phyloP scores from a whole-genome alignment of 345 rosid genomes.

The Atalantia buxifolia region DNA sequence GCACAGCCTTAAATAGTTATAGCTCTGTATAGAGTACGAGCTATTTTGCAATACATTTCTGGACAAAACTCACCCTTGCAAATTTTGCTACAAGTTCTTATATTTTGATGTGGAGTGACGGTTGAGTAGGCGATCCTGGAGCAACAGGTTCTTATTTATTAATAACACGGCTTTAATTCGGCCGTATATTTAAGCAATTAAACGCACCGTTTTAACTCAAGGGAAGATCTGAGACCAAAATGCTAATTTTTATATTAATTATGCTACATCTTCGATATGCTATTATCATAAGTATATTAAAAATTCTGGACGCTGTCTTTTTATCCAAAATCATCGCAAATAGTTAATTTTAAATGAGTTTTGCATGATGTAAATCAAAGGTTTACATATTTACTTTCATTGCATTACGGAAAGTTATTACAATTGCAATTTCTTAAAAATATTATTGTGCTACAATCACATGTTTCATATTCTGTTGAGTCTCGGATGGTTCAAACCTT shows the following conservation, averaged over 20 bases:
- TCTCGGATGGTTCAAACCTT: background rate
- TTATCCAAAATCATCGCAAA: background rate
- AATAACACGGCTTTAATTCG: too few species aligned
- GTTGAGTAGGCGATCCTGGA: too few species aligned
- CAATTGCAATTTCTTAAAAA: background rate
- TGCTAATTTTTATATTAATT: too few species aligned
- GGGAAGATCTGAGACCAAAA: background rate
- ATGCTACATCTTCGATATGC: background rate
- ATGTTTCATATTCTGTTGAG: background rate
- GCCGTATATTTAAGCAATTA: too few species aligned
- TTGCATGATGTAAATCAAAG: background rate
- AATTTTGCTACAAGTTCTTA: background rate
- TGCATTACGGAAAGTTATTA: background rate
- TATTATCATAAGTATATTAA: background rate
- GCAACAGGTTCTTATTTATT: too few species aligned
- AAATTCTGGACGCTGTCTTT: background rate
- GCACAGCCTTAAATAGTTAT: too few species aligned
- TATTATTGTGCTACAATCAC: too few species aligned
- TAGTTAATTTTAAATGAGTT: background rate
- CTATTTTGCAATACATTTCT: background rate
- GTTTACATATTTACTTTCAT: too few species aligned
- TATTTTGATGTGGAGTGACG: background rate
- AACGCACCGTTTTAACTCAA: background rate
- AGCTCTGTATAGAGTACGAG: background rate
- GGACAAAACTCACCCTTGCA: background rate